phyloP scores from a whole-genome alignment of 768 basidiomycete species.

The Hebeloma cylindrosporum region DNA sequence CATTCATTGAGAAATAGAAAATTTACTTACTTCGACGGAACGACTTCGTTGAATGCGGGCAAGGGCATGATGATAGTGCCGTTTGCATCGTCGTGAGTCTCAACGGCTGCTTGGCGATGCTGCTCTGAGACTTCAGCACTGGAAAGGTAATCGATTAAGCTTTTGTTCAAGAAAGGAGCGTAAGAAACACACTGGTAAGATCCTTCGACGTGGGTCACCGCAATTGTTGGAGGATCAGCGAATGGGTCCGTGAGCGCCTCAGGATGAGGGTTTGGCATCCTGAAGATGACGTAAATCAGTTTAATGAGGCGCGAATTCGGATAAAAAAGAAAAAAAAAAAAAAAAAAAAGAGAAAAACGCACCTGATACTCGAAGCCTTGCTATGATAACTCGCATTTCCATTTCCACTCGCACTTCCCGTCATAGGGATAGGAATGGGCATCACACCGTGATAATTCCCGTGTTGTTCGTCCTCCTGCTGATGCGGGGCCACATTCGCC shows the following conservation, averaged over 20 bases:
- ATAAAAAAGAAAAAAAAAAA: neutral
- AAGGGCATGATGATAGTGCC: conserved; percentile 41
- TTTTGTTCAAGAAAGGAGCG: neutral
- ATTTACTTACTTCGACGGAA: conserved; percentile 26
- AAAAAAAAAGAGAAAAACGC: neutral
- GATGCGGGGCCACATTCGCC: conserved; percentile 1
- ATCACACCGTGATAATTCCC: neutral
- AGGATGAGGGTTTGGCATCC: conserved; percentile 23
- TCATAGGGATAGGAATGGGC: conserved; percentile 15
- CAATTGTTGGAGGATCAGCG: conserved; percentile 31
- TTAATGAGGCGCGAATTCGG: neutral
- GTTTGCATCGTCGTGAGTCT: conserved; percentile 25
- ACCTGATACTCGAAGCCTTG: conserved; percentile 14
- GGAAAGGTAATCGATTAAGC: neutral
- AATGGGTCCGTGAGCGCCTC: conserved; percentile 30
- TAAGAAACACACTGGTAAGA: conserved; percentile 31
- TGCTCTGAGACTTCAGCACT: conserved; percentile 21
- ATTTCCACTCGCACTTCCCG: neutral
- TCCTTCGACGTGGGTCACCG: conserved; percentile 19
- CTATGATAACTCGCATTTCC: conserved; percentile 12
- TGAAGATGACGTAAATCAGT: neutral
- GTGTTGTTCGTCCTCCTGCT: conserved; percentile 2
- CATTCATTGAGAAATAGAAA: neutral
- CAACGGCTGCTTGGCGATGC: conserved; percentile 21
- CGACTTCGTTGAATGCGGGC: conserved; percentile 42